Conservation (phyloP, 768 basidiomycete species). For the Serendipita sp. region DNA sequence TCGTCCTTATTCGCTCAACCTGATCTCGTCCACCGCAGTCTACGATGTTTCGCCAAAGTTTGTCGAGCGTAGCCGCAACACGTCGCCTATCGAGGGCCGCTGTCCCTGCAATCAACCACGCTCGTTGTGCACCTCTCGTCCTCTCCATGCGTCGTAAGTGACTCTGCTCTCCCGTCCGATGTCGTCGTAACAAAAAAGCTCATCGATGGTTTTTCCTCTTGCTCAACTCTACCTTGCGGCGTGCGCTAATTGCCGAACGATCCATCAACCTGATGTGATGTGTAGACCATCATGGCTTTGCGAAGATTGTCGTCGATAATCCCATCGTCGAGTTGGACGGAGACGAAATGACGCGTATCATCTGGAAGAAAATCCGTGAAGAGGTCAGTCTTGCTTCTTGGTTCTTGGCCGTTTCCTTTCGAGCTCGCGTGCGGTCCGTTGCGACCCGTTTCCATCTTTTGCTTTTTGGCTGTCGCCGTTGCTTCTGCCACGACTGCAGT, state of each 20-base stretch:
- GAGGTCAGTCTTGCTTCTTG: slow-evolving; percentile 40
- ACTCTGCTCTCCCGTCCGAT: background rate
- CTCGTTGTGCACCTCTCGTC: background rate
- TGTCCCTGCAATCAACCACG: background rate
- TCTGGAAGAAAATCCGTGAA: slow-evolving; percentile 95
- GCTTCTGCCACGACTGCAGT: background rate
- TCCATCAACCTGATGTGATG: background rate
- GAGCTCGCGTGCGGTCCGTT: too few relatives aligned
- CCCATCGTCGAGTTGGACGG: slow-evolving; percentile 92
- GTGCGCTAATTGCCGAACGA: background rate
- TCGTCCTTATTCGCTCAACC: too few relatives aligned
- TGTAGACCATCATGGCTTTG: background rate
- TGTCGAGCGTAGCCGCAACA: background rate
- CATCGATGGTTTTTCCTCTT: background rate
- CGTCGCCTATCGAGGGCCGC: background rate
- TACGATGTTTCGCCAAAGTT: background rate
- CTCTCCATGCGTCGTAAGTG: background rate
- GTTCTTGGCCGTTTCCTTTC: background rate
- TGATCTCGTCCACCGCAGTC: too few relatives aligned
- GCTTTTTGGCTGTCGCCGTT: background rate
- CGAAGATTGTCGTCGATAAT: slow-evolving; percentile 56
- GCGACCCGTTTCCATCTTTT: too few relatives aligned
- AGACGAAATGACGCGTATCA: slow-evolving; percentile 98
- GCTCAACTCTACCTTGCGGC: background rate
- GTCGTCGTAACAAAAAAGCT: too few relatives aligned